A percentile compares a stretch with the other conserved stretches of the same genome.
phyloP scores from a whole-genome alignment of 2,329 filamentous ascomycete genomes.

The Rutstroemia sp. region DNA sequence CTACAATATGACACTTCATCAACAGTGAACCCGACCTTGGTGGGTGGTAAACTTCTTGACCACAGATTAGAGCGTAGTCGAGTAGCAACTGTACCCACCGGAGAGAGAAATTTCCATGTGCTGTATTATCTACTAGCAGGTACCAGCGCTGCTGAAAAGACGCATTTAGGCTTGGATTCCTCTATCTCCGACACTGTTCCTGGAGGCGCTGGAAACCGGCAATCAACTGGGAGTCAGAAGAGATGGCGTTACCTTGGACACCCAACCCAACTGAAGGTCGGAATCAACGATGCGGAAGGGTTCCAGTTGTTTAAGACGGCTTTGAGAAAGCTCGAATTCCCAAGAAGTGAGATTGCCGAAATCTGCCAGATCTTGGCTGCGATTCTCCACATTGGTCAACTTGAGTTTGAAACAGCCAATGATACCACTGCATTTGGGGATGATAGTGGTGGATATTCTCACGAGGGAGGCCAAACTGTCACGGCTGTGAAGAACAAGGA shows the following conservation, averaged over 20 bases:
- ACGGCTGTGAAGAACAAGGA: conserved; percentile 94
- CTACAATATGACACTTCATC: conserved; percentile 92
- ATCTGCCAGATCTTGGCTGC: conserved; percentile 91
- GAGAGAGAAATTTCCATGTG: conserved; percentile 93
- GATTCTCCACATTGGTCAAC: conserved; percentile 94
- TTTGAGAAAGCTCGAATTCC: conserved; percentile 87
- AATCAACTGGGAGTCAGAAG: conserved; percentile 51
- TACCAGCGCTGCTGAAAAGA: conserved; percentile 82
- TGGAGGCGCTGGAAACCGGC: conserved; percentile 36
- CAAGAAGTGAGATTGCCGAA: conserved; percentile 86
- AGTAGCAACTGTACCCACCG: conserved; percentile 85
- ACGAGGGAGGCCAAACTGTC: conserved; percentile 80
- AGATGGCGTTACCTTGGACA: conserved; percentile 96
- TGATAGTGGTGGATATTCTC: conserved; percentile 92
- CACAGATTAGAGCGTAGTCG: conserved; percentile 88
- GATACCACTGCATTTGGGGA: conserved; percentile 73
- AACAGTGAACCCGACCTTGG: conserved; percentile 74
- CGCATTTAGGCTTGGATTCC: conserved; percentile 61
- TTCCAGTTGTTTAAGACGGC: conserved; percentile 98
- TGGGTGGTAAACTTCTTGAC: conserved; percentile 90
- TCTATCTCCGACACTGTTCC: conserved; percentile 42
- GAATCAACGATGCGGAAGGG: conserved; percentile 90
- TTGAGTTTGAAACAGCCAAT: conserved; percentile 82
- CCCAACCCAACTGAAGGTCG: conserved; percentile 92
- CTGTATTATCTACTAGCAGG: conserved; percentile 93